Evolutionary conservation across 2,329 filamentous ascomycete genomes (phyloP), one percentile per base, ranked within the genome.

Genomic region (Lachnellula willkommii): DNA sequence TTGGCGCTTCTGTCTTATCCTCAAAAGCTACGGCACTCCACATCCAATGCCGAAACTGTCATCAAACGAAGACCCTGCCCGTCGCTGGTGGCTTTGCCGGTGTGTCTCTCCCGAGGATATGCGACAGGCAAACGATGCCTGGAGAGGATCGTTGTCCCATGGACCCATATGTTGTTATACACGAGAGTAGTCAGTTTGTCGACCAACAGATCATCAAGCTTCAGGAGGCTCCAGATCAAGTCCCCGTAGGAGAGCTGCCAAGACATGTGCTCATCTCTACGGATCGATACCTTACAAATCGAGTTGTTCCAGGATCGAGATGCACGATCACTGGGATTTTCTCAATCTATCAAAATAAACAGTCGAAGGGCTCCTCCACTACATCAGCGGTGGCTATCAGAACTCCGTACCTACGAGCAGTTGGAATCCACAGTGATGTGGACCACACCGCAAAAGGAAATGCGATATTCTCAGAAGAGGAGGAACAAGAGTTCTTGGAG

Each of bases 131-230:
- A 61, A 81, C 83, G 60, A 75, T 80, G 9, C 79, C 81, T 14
- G 86, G 85, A 50, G 89, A 95, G 46, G 83, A 89, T 39, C 85
- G 87, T 65, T 99, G 94, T 67, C 92, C 93, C 0, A 75, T 99
- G 58, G 94, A 99, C 67, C 94, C 94, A 15, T 99, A 96, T 74
- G 95, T 94, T 67, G 90, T 99, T 55, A 81, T 94, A 56, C 94
- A 99, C 70, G 94, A 99, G 72, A 91, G 88, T 71, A 96, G 89
- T 39, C 84, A 85, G 61, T 99, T 99, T 70, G 92, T 97, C 66
- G 94, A 99, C 68, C 94, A 99, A 73, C 94, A 99, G 72, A 90
- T 99, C 58, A 88, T 99, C 70, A 99, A 99, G 73, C 83, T 99
- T 17, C 94, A 99, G 70, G 94, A 99, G 73, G 94, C 93, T 0